phyloP scores from a whole-genome alignment of 805 yeast species.

The Candida fluviatilis region DNA sequence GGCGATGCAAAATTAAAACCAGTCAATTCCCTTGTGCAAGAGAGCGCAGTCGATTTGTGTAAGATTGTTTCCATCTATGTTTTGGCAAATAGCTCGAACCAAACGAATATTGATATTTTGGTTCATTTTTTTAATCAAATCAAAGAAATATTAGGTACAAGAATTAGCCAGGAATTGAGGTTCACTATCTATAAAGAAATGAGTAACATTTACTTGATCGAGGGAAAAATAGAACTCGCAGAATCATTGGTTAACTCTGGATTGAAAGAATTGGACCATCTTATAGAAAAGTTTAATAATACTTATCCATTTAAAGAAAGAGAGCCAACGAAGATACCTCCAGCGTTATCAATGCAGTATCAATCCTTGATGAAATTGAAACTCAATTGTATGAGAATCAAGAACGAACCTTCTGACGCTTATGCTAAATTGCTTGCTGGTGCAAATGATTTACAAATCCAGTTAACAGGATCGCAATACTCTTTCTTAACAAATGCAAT shows the following conservation, averaged over 20 bases:
- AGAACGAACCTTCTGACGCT: constrained; percentile 6
- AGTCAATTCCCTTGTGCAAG: constrained; percentile 8
- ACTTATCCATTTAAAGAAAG: constrained; percentile 14
- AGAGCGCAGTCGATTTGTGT: constrained; percentile 19
- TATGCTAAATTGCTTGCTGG: constrained; percentile 2
- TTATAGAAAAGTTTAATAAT: constrained; percentile 11
- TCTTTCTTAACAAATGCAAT: not conserved
- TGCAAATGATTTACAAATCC: not conserved
- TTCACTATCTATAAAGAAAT: constrained; percentile 23
- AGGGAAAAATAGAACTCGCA: constrained; percentile 20
- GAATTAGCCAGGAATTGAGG: constrained; percentile 7
- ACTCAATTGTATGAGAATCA: constrained; percentile 9
- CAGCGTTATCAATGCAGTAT: constrained; percentile 15
- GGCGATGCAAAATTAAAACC: constrained; percentile 2
- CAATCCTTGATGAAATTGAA: constrained; percentile 15
- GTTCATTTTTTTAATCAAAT: constrained; percentile 26
- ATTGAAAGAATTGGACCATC: constrained; percentile 17
- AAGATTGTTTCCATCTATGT: constrained; percentile 23
- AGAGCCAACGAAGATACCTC: constrained; percentile 13
- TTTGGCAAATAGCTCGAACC: constrained; percentile 11
- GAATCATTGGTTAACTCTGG: constrained; percentile 22
- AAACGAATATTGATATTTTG: constrained; percentile 20
- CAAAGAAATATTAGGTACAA: constrained; percentile 9
- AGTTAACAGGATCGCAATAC: constrained; percentile 2
- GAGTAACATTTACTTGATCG: constrained; percentile 23